Evolutionary conservation across 1,284 basidiomycete genomes (phyloP).

Genomic region (Microbotryum silenes-acaulis): DNA sequence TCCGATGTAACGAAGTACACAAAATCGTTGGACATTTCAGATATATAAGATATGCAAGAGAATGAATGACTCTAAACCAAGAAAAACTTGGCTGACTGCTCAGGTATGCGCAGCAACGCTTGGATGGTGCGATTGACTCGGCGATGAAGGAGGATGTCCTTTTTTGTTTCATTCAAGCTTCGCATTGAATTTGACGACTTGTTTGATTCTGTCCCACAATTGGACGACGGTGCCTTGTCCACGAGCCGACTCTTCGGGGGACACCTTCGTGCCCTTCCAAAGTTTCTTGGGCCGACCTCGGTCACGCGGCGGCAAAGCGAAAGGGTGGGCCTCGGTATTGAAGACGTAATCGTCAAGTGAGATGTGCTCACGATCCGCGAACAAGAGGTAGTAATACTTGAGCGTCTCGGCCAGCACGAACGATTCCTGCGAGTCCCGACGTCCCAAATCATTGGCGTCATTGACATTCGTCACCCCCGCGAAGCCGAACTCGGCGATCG

Average conservation of each 20-base stretch:
- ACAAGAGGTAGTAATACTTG: slow-evolving; percentile 46
- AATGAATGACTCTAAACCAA: too few species aligned
- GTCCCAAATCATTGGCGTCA: slow-evolving; percentile 37
- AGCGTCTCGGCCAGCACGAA: slow-evolving; percentile 50
- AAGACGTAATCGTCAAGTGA: slow-evolving; percentile 53
- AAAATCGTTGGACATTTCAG: not conserved
- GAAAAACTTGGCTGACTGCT: too few species aligned
- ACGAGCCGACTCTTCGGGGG: too few species aligned
- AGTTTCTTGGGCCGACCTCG: too few species aligned
- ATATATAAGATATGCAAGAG: too few species aligned
- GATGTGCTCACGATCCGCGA: slow-evolving; percentile 48
- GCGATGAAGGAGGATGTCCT: too few species aligned
- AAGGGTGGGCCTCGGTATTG: slow-evolving; percentile 35
- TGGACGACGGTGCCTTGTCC: too few species aligned
- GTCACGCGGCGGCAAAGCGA: slow-evolving; percentile 2
- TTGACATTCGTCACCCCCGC: slow-evolving; percentile 2
- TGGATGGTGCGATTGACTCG: too few species aligned
- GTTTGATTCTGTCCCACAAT: not conserved
- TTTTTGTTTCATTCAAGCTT: too few species aligned
- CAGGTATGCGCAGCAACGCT: too few species aligned
- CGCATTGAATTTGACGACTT: too few species aligned
- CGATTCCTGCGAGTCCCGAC: slow-evolving; percentile 46
- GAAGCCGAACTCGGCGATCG: slow-evolving; percentile 33
- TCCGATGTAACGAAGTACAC: not conserved
- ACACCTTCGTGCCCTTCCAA: too few species aligned